Percentiles rank a stretch among this genome's conserved stretches.
phyloP scores from a whole-genome alignment of 2,329 filamentous ascomycete species.

The Verruconis gallopava region DNA sequence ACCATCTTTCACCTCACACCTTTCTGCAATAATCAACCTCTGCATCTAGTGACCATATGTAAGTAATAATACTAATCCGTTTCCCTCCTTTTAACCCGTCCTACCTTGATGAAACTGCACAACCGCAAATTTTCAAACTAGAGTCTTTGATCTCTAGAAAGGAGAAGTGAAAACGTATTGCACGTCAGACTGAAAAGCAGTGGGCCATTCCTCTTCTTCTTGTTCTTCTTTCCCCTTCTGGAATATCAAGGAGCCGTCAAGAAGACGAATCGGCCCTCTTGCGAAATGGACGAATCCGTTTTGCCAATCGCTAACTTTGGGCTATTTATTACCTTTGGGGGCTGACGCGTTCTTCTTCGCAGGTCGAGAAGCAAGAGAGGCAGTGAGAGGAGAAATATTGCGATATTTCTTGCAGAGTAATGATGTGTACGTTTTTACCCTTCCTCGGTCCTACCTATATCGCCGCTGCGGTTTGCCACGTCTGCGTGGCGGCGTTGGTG shows the following conservation, averaged over 20 bases:
- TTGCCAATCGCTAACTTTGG: background rate
- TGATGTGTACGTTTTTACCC: background rate
- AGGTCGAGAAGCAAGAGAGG: too few relatives aligned
- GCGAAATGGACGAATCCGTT: background rate
- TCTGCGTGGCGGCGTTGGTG: too few relatives aligned
- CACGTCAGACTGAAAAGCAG: background rate
- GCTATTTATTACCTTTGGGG: too few relatives aligned
- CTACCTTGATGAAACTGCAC: background rate
- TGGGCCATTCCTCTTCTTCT: background rate
- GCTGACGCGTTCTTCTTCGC: background rate
- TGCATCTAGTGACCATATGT: background rate
- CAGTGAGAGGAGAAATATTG: too few relatives aligned
- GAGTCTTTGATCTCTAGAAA: background rate
- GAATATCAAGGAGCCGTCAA: too few relatives aligned
- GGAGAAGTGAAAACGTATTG: background rate
- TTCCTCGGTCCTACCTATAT: background rate
- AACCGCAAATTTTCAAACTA: conserved; percentile 1
- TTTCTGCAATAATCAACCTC: background rate
- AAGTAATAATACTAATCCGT: background rate
- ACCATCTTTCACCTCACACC: background rate
- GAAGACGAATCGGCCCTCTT: background rate
- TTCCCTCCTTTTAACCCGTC: background rate
- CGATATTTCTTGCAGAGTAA: too few relatives aligned
- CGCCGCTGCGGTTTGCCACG: too few relatives aligned
- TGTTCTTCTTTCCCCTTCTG: background rate